These are phyloP conservation scores for Achlya hypogyna DNA, from an alignment of 352 stramenopile species.

Conservation along the genomic window DNA sequence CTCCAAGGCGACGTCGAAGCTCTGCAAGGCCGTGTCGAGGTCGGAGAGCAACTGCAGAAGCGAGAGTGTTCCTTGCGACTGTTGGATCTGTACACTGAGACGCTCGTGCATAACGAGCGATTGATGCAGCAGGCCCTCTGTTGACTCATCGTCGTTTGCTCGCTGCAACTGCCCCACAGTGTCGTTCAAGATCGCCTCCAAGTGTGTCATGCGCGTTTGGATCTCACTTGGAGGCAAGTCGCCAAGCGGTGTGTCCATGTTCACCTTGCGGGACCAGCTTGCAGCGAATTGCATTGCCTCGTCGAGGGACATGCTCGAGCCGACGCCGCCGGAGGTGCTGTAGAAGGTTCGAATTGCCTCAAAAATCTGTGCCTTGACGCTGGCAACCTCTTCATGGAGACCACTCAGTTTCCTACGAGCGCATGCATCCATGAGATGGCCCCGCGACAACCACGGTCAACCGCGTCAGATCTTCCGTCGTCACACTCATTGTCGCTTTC, in stretches of 20 bases:
- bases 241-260: not conserved
- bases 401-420: constrained; percentile 9
- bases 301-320: constrained; percentile 15
- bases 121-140: not conserved
- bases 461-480: constrained; percentile 3
- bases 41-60: constrained; percentile 4
- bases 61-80: constrained; percentile 1
- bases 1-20: constrained; percentile 1
- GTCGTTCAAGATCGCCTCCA: constrained; percentile 5
- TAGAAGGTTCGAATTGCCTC: constrained; percentile 11
- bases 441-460: not conserved
- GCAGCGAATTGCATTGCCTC: constrained; percentile 12
- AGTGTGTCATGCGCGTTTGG: not conserved
- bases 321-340: not conserved
- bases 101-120: not conserved
- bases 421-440: not conserved
- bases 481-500: constrained; percentile 12
- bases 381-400: constrained; percentile 7
- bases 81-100: constrained; percentile 7
- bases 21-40: not conserved
- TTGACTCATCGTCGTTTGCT: not conserved
- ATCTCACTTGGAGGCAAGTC: not conserved
- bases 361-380: constrained; percentile 7
- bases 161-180: constrained; percentile 7
- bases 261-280: not conserved